phyloP scores from a whole-genome alignment of 345 rosid species.

The Diplotaxis tenuifolia region DNA sequence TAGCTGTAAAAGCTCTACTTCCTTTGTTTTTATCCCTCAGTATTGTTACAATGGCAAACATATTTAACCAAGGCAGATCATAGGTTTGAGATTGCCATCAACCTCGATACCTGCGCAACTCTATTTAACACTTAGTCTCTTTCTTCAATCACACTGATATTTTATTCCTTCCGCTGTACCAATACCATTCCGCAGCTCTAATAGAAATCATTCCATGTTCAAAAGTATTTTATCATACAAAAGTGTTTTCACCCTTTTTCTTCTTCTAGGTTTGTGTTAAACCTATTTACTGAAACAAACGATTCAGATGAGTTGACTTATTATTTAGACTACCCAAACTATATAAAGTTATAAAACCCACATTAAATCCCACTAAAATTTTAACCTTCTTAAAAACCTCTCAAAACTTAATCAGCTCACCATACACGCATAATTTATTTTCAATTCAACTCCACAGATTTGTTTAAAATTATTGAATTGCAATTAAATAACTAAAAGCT shows the following conservation, averaged over 20 bases:
- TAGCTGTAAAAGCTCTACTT: constrained; percentile 24
- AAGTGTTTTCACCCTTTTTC: background rate
- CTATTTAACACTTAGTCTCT: constrained; percentile 18
- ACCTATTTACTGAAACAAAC: too few relatives aligned
- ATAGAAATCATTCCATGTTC: background rate
- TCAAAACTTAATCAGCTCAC: too few relatives aligned
- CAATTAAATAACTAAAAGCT: too few relatives aligned
- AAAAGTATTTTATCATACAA: background rate
- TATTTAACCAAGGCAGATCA: constrained; percentile 20
- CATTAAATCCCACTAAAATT: too few relatives aligned
- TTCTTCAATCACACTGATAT: background rate
- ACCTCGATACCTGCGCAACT: constrained; percentile 27
- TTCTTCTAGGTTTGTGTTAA: background rate
- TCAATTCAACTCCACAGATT: too few relatives aligned
- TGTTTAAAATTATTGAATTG: too few relatives aligned
- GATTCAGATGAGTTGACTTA: too few relatives aligned
- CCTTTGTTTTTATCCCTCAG: background rate
- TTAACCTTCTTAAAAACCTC: too few relatives aligned
- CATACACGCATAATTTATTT: too few relatives aligned
- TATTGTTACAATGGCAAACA: constrained; percentile 29
- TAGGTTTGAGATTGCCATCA: constrained; percentile 37
- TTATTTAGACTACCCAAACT: too few relatives aligned
- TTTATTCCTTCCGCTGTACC: background rate
- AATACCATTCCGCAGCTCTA: background rate
- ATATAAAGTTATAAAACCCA: too few relatives aligned